Evolutionary conservation across 176 grass and related monocot genomes (phyloP).

Genomic region (Zea luxurians): DNA sequence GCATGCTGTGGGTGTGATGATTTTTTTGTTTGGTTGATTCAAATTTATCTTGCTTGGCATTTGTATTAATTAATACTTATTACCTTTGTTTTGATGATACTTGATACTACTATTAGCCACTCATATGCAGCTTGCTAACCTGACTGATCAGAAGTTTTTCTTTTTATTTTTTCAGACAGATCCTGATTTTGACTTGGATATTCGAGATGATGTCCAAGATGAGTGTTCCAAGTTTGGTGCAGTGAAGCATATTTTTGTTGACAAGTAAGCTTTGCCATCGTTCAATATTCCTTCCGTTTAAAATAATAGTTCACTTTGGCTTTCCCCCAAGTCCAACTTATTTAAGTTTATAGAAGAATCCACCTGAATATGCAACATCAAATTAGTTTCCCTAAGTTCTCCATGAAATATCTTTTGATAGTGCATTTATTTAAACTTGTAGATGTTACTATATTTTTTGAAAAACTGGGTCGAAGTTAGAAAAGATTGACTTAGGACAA

Average conservation of each 20-base stretch:
- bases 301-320: neutral
- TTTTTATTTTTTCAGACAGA: constrained; percentile 54
- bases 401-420: neutral
- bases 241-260: constrained; percentile 79
- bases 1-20: neutral
- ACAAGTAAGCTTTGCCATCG: constrained; percentile 58
- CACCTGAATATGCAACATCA: neutral
- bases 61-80: neutral
- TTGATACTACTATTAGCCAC: neutral
- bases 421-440: neutral
- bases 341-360: neutral
- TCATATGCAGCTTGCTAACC: neutral
- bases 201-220: constrained; percentile 81
- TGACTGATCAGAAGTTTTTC: constrained; percentile 8
- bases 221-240: constrained; percentile 81
- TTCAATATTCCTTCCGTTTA: neutral
- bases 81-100: neutral
- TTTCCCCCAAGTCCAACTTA: neutral
- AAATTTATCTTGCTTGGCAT: neutral
- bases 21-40: constrained; percentile 17
- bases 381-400: neutral
- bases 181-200: constrained; percentile 89
- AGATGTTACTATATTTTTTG: neutral
- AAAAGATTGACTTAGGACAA: neutral
- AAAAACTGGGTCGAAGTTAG: neutral